Percentiles rank a stretch among this genome's conserved stretches.
These are phyloP conservation scores for Phyllosticta capitalensis DNA, from an alignment of 2,329 filamentous ascomycete species.

Conservation along the genomic window DNA sequence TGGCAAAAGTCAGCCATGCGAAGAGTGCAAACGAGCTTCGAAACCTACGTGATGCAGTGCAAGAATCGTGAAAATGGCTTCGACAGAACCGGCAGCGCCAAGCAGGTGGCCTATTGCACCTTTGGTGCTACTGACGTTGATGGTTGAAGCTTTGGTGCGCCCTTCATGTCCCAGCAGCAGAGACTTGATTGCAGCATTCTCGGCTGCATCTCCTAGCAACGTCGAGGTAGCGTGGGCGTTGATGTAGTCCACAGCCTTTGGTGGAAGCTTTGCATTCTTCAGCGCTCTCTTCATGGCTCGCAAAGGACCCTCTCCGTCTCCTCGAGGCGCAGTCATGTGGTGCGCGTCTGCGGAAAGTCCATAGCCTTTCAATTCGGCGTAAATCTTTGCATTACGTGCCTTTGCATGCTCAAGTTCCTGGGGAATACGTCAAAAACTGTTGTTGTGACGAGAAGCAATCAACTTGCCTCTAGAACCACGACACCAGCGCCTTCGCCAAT, in stretches of 20 bases:
- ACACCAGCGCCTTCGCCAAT: slow-evolving; percentile 88
- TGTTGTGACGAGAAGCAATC: background rate
- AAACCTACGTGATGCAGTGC: slow-evolving; percentile 62
- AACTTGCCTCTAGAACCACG: slow-evolving; percentile 62
- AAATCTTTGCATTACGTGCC: slow-evolving; percentile 66
- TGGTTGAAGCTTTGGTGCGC: slow-evolving; percentile 47
- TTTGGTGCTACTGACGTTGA: slow-evolving; percentile 90
- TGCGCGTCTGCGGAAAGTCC: slow-evolving; percentile 84
- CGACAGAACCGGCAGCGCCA: slow-evolving; percentile 82
- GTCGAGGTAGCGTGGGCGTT: slow-evolving; percentile 95
- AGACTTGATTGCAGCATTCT: slow-evolving; percentile 71
- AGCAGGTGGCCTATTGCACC: slow-evolving; percentile 86
- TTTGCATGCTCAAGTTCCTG: slow-evolving; percentile 82
- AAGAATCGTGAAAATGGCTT: slow-evolving; percentile 76
- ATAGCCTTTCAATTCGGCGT: slow-evolving; percentile 83
- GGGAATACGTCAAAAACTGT: slow-evolving; percentile 8
- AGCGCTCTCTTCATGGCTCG: slow-evolving; percentile 80
- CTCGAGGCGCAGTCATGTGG: slow-evolving; percentile 84
- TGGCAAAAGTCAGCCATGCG: slow-evolving; percentile 30
- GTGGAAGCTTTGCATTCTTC: slow-evolving; percentile 58
- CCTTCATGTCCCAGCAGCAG: slow-evolving; percentile 69
- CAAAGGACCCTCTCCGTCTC: slow-evolving; percentile 71
- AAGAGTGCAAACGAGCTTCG: slow-evolving; percentile 19
- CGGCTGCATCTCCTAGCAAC: slow-evolving; percentile 72
- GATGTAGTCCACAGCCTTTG: slow-evolving; percentile 72